Evolutionary conservation across 2,329 filamentous ascomycete genomes (phyloP).

Genomic region (Pseudogymnoascus destructans): DNA sequence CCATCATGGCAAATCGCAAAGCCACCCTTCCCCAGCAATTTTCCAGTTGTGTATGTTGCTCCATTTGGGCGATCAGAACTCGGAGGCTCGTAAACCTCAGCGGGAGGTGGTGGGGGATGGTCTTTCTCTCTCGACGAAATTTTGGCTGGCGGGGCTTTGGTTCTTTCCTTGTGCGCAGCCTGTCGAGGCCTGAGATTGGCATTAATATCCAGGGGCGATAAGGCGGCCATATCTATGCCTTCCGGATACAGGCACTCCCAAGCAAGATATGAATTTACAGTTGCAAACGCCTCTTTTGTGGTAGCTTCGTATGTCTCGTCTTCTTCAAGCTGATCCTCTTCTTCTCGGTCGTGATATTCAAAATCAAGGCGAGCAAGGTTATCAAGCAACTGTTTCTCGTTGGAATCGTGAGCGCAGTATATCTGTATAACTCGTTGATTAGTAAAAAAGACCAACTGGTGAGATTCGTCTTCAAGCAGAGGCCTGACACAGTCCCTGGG

Average conservation of each 20-base stretch:
- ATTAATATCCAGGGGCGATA: constrained; percentile 53
- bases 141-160: constrained; percentile 38
- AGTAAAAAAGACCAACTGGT: constrained; percentile 23
- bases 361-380: background rate
- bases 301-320: constrained; percentile 15
- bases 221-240: constrained; percentile 44
- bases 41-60: constrained; percentile 60
- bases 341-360: background rate
- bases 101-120: constrained; percentile 50
- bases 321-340: background rate
- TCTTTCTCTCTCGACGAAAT: constrained; percentile 40
- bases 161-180: constrained; percentile 33
- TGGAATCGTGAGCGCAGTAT: constrained; percentile 20
- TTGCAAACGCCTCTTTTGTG: constrained; percentile 15
- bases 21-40: constrained; percentile 65
- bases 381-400: constrained; percentile 13
- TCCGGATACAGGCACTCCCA: constrained; percentile 26
- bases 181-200: constrained; percentile 38
- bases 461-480: constrained; percentile 9
- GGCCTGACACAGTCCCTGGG: constrained; percentile 1
- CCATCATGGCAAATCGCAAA: constrained; percentile 74
- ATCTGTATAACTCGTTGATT: constrained; percentile 21
- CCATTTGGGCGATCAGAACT: constrained; percentile 58
- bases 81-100: constrained; percentile 46
- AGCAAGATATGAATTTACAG: constrained; percentile 14